Percentiles rank a stretch among this genome's conserved stretches.
Evolutionary conservation across 495 filamentous ascomycete species (phyloP).

Genomic region (Penicillium canescens): DNA sequence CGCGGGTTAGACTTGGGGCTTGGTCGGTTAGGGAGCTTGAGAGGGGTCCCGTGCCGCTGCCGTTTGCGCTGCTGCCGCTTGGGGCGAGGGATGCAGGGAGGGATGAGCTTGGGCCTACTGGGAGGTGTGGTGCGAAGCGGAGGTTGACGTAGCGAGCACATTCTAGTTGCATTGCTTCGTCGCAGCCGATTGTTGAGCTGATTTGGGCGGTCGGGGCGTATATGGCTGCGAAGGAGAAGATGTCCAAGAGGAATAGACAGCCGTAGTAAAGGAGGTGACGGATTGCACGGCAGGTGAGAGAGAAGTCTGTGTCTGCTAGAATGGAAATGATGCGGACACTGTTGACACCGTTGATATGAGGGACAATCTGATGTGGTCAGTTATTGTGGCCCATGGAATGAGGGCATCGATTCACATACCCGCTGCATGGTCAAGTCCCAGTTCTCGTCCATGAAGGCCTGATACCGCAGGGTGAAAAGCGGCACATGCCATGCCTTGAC

Average conservation of each 20-base stretch:
- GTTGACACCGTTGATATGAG: conserved; percentile 86
- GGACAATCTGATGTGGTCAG: conserved; percentile 55
- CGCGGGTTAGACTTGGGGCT: conserved; percentile 18
- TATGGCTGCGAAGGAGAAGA: conserved; percentile 89
- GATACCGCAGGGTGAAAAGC: conserved; percentile 79
- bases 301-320: conserved; percentile 79
- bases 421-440: conserved; percentile 90
- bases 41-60: conserved; percentile 11
- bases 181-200: conserved; percentile 66
- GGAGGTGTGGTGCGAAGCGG: conserved; percentile 37
- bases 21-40: conserved; percentile 23
- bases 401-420: conserved; percentile 26
- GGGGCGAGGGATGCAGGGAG: conserved; percentile 11
- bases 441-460: conserved; percentile 73
- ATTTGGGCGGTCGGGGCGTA: conserved; percentile 84
- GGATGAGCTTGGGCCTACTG: conserved; percentile 23
- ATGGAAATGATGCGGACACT: conserved; percentile 82
- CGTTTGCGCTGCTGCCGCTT: conserved; percentile 11
- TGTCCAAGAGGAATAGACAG: conserved; percentile 81
- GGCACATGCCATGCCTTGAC: conserved; percentile 89
- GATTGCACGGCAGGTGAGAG: conserved; percentile 79
- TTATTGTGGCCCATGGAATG: neutral
- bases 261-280: conserved; percentile 89
- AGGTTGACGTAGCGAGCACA: conserved; percentile 77
- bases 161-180: conserved; percentile 74